Evolutionary conservation across 2,329 filamentous ascomycete genomes (phyloP).

Genomic region (Mariannaea elegans): DNA sequence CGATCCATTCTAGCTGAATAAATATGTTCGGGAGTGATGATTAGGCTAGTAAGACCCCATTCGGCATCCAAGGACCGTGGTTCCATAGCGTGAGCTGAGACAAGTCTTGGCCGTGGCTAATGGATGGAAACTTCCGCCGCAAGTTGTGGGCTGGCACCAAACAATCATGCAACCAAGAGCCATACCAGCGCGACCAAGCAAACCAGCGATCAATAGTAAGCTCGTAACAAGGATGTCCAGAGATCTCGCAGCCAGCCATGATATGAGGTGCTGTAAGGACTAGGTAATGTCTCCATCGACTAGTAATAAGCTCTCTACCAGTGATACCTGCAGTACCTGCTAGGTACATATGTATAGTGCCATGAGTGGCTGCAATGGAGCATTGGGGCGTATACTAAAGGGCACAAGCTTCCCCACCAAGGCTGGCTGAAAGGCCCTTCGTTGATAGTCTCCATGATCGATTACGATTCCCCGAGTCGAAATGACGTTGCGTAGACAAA

Average conservation of each 20-base stretch:
- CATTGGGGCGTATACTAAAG: conserved; percentile 3
- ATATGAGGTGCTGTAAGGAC: conserved; percentile 20
- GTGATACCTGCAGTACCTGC: conserved; percentile 26
- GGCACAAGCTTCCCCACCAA: conserved; percentile 24
- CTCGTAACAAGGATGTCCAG: conserved; percentile 3
- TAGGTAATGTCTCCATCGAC: conserved; percentile 6
- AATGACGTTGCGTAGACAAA: conserved; percentile 27
- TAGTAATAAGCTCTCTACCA: conserved; percentile 20
- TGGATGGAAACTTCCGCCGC: background rate
- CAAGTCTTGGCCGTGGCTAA: conserved; percentile 4
- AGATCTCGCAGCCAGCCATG: conserved; percentile 19
- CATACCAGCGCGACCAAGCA: conserved; percentile 1
- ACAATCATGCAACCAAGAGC: conserved; percentile 10
- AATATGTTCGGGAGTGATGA: background rate
- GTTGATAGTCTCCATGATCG: conserved; percentile 22
- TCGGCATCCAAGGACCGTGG: background rate
- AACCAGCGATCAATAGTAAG: conserved; percentile 2
- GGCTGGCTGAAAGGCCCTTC: conserved; percentile 23
- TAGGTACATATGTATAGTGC: no score
- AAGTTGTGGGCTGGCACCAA: conserved; percentile 4
- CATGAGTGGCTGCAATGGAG: conserved; percentile 17
- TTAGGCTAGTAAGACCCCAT: conserved; percentile 5
- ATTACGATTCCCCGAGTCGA: conserved; percentile 27
- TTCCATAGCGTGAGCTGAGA: conserved; percentile 18
- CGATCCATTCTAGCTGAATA: conserved; percentile 12